phyloP scores from a whole-genome alignment of 768 basidiomycete species.

The Rubroboletus satanas region DNA sequence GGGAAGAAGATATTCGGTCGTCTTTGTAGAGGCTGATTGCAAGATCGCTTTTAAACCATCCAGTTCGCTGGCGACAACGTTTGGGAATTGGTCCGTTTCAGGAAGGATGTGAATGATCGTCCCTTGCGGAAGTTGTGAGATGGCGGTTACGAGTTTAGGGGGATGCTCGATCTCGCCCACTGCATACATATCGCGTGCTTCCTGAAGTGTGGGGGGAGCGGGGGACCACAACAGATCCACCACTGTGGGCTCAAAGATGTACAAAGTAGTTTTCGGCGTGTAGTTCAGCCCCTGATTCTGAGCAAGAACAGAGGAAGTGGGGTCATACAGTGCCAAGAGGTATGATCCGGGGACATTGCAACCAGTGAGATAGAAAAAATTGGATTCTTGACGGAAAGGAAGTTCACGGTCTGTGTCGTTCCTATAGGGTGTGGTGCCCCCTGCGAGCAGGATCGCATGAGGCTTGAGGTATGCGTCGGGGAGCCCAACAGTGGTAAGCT shows the following conservation, averaged over 20 bases:
- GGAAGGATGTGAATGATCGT: slow-evolving; percentile 69
- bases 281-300: slow-evolving; percentile 35
- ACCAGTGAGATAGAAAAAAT: slow-evolving; percentile 86
- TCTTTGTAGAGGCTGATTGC: slow-evolving; percentile 2
- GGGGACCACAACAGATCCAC: slow-evolving; percentile 87
- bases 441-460: slow-evolving; percentile 66
- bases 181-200: slow-evolving; percentile 52
- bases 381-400: slow-evolving; percentile 71
- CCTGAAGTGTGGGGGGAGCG: slow-evolving; percentile 66
- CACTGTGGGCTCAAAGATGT: slow-evolving; percentile 71
- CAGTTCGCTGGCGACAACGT: background rate
- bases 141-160: slow-evolving; percentile 40
- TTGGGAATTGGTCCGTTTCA: slow-evolving; percentile 23
- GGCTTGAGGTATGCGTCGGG: slow-evolving; percentile 39
- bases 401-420: slow-evolving; percentile 87
- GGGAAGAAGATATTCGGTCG: slow-evolving; percentile 52
- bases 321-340: slow-evolving; percentile 56
- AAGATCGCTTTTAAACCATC: slow-evolving; percentile 9
- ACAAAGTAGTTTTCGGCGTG: slow-evolving; percentile 55
- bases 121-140: slow-evolving; percentile 46
- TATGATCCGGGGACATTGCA: slow-evolving; percentile 71
- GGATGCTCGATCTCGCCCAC: slow-evolving; percentile 58
- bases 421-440: slow-evolving; percentile 58
- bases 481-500: background rate
- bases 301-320: slow-evolving; percentile 19